A percentile compares a stretch with the other conserved stretches of the same genome.
phyloP scores from a whole-genome alignment of 306 rosid genomes.

The Cucumis cinereus region DNA sequence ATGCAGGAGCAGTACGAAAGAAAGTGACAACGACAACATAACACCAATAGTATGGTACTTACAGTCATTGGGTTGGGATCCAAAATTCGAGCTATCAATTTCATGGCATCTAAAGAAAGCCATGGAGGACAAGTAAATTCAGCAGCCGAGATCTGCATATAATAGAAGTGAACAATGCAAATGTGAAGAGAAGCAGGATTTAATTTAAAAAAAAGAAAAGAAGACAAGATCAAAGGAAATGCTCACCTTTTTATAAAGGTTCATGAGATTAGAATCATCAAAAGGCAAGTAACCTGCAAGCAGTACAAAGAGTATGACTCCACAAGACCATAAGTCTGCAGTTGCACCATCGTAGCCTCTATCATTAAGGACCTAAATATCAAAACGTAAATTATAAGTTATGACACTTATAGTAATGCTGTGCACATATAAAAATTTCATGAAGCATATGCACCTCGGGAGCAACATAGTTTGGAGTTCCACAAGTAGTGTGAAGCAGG shows the following conservation, averaged over 20 bases:
- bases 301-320: slow-evolving; percentile 95
- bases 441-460: slow-evolving; percentile 56
- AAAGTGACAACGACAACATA: not conserved
- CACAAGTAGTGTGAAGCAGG: slow-evolving; percentile 94
- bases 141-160: slow-evolving; percentile 78
- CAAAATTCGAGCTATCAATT: slow-evolving; percentile 74
- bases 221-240: not conserved
- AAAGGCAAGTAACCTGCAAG: slow-evolving; percentile 99
- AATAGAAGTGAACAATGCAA: slow-evolving; percentile 16
- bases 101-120: slow-evolving; percentile 86
- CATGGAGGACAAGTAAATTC: slow-evolving; percentile 91
- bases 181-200: slow-evolving; percentile 12
- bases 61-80: slow-evolving; percentile 91
- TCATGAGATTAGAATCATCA: slow-evolving; percentile 79
- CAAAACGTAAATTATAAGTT: slow-evolving; percentile 7
- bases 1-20: not conserved
- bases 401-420: not conserved
- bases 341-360: slow-evolving; percentile 93
- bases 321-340: slow-evolving; percentile 98
- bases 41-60: slow-evolving; percentile 18
- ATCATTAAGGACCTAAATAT: slow-evolving; percentile 71
- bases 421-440: not conserved
- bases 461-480: slow-evolving; percentile 98
- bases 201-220: not conserved
- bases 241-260: slow-evolving; percentile 79